These are phyloP conservation scores for Aspergillus carbonarius DNA, from an alignment of 2,329 filamentous ascomycete genomes.

Conservation along the genomic window DNA sequence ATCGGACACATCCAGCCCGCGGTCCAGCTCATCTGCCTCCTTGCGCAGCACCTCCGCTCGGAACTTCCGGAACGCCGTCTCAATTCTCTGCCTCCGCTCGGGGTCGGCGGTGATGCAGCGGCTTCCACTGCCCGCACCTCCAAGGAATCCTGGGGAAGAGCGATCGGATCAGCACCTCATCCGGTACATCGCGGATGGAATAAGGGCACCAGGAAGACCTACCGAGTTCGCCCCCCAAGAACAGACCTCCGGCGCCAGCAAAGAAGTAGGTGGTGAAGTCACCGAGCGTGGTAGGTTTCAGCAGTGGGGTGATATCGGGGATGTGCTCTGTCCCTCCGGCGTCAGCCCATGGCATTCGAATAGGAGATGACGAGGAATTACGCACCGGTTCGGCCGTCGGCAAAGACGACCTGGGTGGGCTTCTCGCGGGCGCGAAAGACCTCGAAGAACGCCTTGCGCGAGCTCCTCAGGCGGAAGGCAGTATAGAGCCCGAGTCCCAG, in stretches of 20 bases:
- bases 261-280: slow-evolving; percentile 65
- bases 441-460: slow-evolving; percentile 60
- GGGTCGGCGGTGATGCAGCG: slow-evolving; percentile 55
- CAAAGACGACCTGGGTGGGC: slow-evolving; percentile 62
- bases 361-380: neutral
- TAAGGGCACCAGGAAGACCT: neutral
- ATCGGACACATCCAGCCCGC: slow-evolving; percentile 27
- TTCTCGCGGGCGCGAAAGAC: slow-evolving; percentile 62
- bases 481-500: slow-evolving; percentile 59
- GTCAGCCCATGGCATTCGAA: neutral
- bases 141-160: slow-evolving; percentile 50
- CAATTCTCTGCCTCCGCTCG: slow-evolving; percentile 56
- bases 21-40: slow-evolving; percentile 58
- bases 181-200: neutral
- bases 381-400: slow-evolving; percentile 58
- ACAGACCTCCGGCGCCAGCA: slow-evolving; percentile 60
- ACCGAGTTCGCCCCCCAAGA: slow-evolving; percentile 62
- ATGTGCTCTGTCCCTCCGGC: slow-evolving; percentile 50
- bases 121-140: slow-evolving; percentile 56
- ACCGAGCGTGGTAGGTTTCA: slow-evolving; percentile 59
- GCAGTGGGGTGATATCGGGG: slow-evolving; percentile 59
- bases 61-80: slow-evolving; percentile 63
- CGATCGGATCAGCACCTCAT: neutral
- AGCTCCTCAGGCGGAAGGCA: slow-evolving; percentile 57
- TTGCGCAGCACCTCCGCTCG: slow-evolving; percentile 62